Evolutionary conservation across 192 early-diverging fungal species (phyloP).

Genomic region (Irineochytrium annulatum): DNA sequence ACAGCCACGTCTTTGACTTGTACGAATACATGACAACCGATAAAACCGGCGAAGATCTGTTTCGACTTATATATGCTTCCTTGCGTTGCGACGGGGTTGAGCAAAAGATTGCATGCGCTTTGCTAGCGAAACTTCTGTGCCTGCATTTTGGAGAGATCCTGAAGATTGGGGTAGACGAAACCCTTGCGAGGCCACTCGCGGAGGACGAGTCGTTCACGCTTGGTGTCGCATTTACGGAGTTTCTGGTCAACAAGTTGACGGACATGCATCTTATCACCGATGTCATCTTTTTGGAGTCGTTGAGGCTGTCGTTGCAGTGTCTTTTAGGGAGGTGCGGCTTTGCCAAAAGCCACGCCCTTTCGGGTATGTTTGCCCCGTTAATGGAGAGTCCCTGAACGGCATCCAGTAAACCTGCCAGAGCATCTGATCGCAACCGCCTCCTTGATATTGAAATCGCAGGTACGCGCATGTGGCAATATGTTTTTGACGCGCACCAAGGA

Average conservation of each 20-base stretch:
- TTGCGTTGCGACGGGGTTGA: not conserved
- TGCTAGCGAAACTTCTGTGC: slow-evolving; percentile 17
- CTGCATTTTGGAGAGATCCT: slow-evolving; percentile 23
- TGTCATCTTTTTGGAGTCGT: slow-evolving; percentile 20
- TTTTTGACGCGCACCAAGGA: no score
- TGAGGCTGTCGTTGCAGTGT: slow-evolving; percentile 25
- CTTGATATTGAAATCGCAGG: no score
- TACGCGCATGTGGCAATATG: no score
- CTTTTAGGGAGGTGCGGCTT: no score
- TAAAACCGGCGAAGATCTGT: slow-evolving; percentile 8
- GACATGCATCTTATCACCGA: slow-evolving; percentile 3
- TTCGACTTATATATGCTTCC: not conserved
- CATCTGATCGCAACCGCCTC: no score
- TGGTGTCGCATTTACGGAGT: slow-evolving; percentile 9
- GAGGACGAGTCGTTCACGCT: not conserved
- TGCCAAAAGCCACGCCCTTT: no score
- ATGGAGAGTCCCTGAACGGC: no score
- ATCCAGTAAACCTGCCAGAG: no score
- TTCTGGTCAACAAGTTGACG: slow-evolving; percentile 13
- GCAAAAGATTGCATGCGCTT: slow-evolving; percentile 3
- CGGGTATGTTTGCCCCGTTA: no score
- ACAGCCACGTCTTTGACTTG: not conserved
- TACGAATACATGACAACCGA: not conserved
- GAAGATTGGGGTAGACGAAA: slow-evolving; percentile 25
- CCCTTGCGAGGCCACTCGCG: not conserved